Evolutionary conservation across 202 grass and related monocot genomes (phyloP).

Genomic region (Hordeum pubiflorum): DNA sequence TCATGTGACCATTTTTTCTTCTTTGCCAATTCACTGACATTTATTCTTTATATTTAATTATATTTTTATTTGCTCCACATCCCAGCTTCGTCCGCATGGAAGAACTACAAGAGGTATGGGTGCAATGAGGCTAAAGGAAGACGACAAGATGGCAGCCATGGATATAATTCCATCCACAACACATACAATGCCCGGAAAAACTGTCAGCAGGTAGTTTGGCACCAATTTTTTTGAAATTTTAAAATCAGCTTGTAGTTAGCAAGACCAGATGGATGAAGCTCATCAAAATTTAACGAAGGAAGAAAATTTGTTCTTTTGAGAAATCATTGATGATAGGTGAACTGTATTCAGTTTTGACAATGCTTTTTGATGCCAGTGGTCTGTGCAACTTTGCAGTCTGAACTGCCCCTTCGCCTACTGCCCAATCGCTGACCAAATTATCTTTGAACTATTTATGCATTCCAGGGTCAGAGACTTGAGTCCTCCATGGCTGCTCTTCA

Average conservation of each 20-base stretch:
- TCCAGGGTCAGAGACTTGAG: slow-evolving; percentile 44
- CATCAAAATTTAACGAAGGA: neutral
- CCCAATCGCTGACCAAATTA: slow-evolving; percentile 12
- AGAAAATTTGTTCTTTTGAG: neutral
- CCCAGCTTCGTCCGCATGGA: slow-evolving; percentile 70
- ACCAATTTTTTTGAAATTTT: neutral
- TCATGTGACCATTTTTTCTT: neutral
- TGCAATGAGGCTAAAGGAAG: slow-evolving; percentile 78
- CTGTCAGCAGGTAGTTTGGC: slow-evolving; percentile 43
- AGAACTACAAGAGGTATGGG: slow-evolving; percentile 66
- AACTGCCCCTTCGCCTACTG: neutral
- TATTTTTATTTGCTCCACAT: slow-evolving; percentile 26
- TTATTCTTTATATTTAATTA: slow-evolving; percentile 26
- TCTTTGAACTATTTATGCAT: neutral
- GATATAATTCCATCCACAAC: slow-evolving; percentile 69
- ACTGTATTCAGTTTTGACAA: neutral
- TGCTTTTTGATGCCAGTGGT: neutral
- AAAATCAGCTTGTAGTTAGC: neutral
- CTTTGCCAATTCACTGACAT: neutral
- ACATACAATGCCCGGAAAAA: slow-evolving; percentile 52
- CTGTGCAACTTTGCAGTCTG: neutral
- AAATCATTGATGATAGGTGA: neutral
- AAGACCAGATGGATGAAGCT: neutral
- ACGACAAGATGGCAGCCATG: slow-evolving; percentile 86
- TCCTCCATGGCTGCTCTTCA: slow-evolving; percentile 91